Evolutionary conservation across 2,329 filamentous ascomycete species (phyloP).

Genomic region (Rhynchosporium secalis): DNA sequence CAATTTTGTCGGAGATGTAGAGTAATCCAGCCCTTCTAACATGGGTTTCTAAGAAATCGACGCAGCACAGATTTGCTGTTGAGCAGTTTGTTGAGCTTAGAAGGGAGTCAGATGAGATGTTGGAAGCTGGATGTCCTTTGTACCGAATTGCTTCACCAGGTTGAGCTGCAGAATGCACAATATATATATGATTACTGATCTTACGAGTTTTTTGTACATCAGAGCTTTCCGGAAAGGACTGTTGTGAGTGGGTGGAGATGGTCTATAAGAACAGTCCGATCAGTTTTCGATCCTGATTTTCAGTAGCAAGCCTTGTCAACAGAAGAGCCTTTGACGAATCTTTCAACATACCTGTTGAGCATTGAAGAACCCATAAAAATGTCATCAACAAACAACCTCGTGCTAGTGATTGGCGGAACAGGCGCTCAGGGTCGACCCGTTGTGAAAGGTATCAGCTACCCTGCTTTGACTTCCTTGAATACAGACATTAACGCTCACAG

Average conservation of each 20-base stretch:
- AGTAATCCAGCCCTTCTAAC: not conserved
- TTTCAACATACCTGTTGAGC: not conserved
- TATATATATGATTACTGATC: not conserved
- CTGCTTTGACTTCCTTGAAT: not conserved
- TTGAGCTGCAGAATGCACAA: not conserved
- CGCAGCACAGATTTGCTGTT: no score
- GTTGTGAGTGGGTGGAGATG: not conserved
- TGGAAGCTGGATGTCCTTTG: not conserved
- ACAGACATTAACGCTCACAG: not conserved
- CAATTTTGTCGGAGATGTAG: not conserved
- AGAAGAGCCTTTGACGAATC: no score
- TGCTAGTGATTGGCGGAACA: slow-evolving; percentile 12
- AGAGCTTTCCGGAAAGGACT: not conserved
- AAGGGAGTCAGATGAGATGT: not conserved
- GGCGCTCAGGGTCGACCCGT: slow-evolving; percentile 16
- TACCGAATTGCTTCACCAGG: not conserved
- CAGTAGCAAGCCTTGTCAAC: not conserved
- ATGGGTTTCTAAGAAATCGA: not conserved
- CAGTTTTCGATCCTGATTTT: not conserved
- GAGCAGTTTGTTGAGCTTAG: not conserved
- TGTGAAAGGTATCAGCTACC: not conserved
- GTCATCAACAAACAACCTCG: slow-evolving; percentile 5
- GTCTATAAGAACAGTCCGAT: not conserved
- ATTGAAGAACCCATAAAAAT: not conserved
- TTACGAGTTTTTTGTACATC: not conserved